phyloP scores from a whole-genome alignment of 1,139 yeast genomes.

The Taphrina sp. region DNA sequence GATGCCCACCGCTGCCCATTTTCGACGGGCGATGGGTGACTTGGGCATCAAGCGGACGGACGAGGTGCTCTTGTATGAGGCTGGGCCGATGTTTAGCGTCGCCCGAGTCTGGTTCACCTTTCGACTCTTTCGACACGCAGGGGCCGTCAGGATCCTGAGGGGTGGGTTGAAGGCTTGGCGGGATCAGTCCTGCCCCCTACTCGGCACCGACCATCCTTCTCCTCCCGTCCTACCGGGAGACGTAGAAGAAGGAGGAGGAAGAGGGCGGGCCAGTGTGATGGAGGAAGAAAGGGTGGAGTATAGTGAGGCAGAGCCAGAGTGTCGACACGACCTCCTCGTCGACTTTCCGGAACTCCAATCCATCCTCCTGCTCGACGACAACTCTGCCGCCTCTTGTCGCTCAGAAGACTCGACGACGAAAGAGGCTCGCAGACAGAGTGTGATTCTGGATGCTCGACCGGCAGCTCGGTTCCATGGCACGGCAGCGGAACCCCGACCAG shows the following conservation, averaged over 20 bases:
- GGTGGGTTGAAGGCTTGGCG: slow-evolving; percentile 30
- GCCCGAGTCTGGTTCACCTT: slow-evolving; percentile 22
- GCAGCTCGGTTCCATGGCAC: slow-evolving; percentile 69
- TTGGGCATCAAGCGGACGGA: slow-evolving; percentile 14
- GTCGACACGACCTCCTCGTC: slow-evolving; percentile 51
- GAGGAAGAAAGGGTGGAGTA: slow-evolving; percentile 44
- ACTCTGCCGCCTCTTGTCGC: too few species aligned
- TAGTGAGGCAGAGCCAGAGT: slow-evolving; percentile 47
- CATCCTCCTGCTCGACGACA: slow-evolving; percentile 46
- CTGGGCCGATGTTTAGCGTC: slow-evolving; percentile 21
- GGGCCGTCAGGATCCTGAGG: slow-evolving; percentile 12
- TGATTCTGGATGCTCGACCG: slow-evolving; percentile 78
- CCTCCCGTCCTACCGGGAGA: neutral
- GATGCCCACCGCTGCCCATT: slow-evolving; percentile 56
- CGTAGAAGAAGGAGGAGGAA: neutral
- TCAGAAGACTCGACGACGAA: too few species aligned
- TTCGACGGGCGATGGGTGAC: slow-evolving; percentile 7
- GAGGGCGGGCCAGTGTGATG: too few species aligned
- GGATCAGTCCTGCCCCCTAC: slow-evolving; percentile 7
- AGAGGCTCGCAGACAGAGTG: slow-evolving; percentile 51
- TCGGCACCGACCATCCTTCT: neutral
- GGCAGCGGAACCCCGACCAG: slow-evolving; percentile 85
- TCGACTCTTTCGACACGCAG: slow-evolving; percentile 10
- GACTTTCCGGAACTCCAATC: slow-evolving; percentile 62
- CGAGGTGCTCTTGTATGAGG: slow-evolving; percentile 15